A percentile compares a stretch with the other conserved stretches of the same genome.
Conservation (phyloP, 1,284 basidiomycete species). For the Ceratobasidium sp. region DNA sequence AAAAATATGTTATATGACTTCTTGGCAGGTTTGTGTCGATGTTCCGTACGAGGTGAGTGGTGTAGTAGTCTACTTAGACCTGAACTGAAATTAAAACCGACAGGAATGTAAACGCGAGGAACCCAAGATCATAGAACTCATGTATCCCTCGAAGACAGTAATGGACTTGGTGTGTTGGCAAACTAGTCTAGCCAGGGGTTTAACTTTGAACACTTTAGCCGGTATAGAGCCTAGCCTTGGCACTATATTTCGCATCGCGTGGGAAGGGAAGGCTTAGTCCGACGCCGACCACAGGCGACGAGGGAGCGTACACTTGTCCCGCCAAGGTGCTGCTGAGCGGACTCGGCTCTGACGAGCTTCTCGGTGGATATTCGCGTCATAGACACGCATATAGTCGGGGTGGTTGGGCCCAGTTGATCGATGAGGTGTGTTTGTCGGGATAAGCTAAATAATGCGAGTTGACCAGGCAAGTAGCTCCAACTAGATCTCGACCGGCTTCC, state of each 20-base stretch:
- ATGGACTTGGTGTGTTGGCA: slow-evolving; percentile 87
- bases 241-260: slow-evolving; percentile 92
- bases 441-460: not conserved
- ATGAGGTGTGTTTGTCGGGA: slow-evolving; percentile 70
- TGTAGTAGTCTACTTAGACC: slow-evolving; percentile 21
- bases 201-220: not conserved
- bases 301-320: slow-evolving; percentile 71
- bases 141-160: slow-evolving; percentile 85
- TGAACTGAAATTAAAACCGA: slow-evolving; percentile 36
- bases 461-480: slow-evolving; percentile 73
- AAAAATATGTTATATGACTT: not conserved
- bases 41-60: slow-evolving; percentile 80
- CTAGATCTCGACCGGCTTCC: slow-evolving; percentile 94
- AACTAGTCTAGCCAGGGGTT: not conserved
- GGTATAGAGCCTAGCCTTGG: slow-evolving; percentile 87
- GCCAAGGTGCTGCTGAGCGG: slow-evolving; percentile 92
- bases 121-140: slow-evolving; percentile 74
- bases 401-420: slow-evolving; percentile 80
- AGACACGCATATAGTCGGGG: slow-evolving; percentile 77
- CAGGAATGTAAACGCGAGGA: slow-evolving; percentile 77
- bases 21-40: slow-evolving; percentile 80
- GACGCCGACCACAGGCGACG: slow-evolving; percentile 54
- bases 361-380: slow-evolving; percentile 95
- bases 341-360: slow-evolving; percentile 93
- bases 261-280: slow-evolving; percentile 73